Evolutionary conservation across 2,329 filamentous ascomycete genomes (phyloP).

Genomic region (Coniochaeta sp.): DNA sequence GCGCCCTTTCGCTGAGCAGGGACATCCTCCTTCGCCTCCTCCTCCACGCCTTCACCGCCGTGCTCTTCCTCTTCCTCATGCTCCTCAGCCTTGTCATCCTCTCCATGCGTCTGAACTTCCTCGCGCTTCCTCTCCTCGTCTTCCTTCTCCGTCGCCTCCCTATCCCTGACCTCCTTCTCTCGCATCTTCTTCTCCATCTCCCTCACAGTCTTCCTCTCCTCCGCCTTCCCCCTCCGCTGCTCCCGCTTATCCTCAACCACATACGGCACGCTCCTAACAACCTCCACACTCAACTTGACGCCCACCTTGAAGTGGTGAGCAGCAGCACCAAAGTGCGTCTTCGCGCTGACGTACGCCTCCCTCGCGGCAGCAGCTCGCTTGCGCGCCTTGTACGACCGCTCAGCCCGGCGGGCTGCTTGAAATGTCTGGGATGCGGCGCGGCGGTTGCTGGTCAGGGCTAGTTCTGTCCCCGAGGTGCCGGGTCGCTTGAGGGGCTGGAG

Average conservation of each 20-base stretch:
- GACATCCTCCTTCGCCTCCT: conserved; percentile 1
- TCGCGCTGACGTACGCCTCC: conserved; percentile 28
- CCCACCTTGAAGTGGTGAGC: conserved; percentile 28
- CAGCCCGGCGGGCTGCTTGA: conserved; percentile 29
- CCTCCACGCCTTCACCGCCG: conserved; percentile 3
- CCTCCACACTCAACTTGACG: conserved; percentile 22
- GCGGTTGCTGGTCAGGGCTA: conserved; percentile 29
- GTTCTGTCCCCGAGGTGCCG: conserved; percentile 35
- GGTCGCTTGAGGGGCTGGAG: conserved; percentile 19
- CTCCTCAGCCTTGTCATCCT: conserved; percentile 5
- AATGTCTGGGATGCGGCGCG: conserved; percentile 29
- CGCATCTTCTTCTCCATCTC: conserved; percentile 22
- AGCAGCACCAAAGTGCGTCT: conserved; percentile 29
- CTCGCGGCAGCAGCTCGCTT: conserved; percentile 33
- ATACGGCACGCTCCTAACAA: conserved; percentile 25
- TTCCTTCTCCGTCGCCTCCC: conserved; percentile 10
- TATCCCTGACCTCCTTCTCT: conserved; percentile 22
- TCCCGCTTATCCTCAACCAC: conserved; percentile 30
- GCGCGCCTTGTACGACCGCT: conserved; percentile 31
- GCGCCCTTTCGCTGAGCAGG: background rate
- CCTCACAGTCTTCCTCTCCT: conserved; percentile 23
- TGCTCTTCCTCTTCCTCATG: conserved; percentile 1
- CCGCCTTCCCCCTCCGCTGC: conserved; percentile 18
- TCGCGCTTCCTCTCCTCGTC: conserved; percentile 2
- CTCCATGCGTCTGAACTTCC: conserved; percentile 1